Base-by-base conservation (phyloP, 2,329 filamentous ascomycete species). In the Cladobotryum protrusum region DNA sequence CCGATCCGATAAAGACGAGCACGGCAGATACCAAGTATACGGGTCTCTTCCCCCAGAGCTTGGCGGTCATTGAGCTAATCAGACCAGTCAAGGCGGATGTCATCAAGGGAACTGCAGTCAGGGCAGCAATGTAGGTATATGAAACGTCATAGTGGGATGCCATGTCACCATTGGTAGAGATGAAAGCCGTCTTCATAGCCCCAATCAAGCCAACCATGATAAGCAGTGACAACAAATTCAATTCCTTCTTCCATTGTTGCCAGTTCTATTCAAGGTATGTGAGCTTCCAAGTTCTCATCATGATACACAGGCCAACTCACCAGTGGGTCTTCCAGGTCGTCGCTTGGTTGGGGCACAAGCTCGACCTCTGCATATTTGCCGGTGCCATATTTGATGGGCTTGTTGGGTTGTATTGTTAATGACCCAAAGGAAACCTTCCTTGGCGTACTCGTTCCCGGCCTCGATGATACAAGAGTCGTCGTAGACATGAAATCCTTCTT, bases 271-370 rank as follows among this genome's bases (percentile, higher is more conserved):
- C 36, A 12, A 4, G 15, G 20, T 32, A 17, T 35, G 15, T 41
- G 12, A 48, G 48, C 19, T 18, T 11, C 13, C 15, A 20, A 8
- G 9, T 5, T 33, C 29, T 33, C 4, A 13, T 18, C 14, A 12
- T 14, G 32, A 18, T n/a, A 13, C 4, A 11, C n/a, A n/a, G 13
- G 6, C 9, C 6, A 40, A 62, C 72, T 48, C 66, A 79, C 77
- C 61, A 81, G 56, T 45, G 78, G 78, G 60, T 82, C 79, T 19
- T 73, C 68, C 0, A 69, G 66, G 48, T 78, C 74, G 49, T 79
- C 74, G 47, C 75, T 81, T 0, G 78, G 78, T 59, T 78, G 78
- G 3, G 79, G 78, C 9, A 76, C 71, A 42, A 79, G 62, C 60
- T 78, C 76, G 5, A 73, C 62, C 13, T 62, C 59, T 2, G 69